Base-by-base conservation (phyloP, 345 rosid genomes). In the Salix arbutifolia region DNA sequence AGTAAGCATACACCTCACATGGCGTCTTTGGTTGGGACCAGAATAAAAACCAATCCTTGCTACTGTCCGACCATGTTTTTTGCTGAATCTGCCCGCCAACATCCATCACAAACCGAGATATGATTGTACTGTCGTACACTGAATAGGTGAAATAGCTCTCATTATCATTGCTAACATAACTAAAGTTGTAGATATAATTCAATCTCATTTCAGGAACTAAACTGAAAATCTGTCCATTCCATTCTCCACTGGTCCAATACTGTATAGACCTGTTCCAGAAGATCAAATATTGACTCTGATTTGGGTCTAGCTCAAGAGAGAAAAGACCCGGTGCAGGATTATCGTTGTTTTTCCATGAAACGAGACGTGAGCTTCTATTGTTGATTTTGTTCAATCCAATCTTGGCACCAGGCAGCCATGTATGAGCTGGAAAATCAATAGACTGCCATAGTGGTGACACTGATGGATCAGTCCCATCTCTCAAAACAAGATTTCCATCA, bases 341-440 rank as follows among this genome's bases (percentile, higher is more conserved):
- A 6, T 87, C 89, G 1, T 1, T 12, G 78, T 75, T 92, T 77
- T 81, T 92, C 97, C 93, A 94, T 1, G 93, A 94, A 16, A 81
- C 76, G 21, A 94, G 88, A 31, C 62, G 76, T 65, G 83, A 89
- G 70, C 75, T 81, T 37, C 21, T 74, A 0, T 74, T 76, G 23
- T 85, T 85, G 52, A 62, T 75, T 76, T 85, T 92, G 79, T 88
- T 76, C 6, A 79, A 73, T 68, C 87, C 86, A 46, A 94, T 8
- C 68, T 84, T 91, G 5, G 84, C 86, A 13, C 97, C 93, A 3
- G 96, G 94, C 3, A 91, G 93, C 93, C 96, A 92, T 40, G 96
- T 91, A 80, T 88, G 2, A 2, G 86, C 76, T 0, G 90, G 98
- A 56, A 86, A 79, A 66, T 94, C 96, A 65, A 91, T 87, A 79